A percentile compares a stretch with the other conserved stretches of the same genome.
phyloP scores from a whole-genome alignment of 768 basidiomycete genomes.

The Pleurotus cornucopiae region DNA sequence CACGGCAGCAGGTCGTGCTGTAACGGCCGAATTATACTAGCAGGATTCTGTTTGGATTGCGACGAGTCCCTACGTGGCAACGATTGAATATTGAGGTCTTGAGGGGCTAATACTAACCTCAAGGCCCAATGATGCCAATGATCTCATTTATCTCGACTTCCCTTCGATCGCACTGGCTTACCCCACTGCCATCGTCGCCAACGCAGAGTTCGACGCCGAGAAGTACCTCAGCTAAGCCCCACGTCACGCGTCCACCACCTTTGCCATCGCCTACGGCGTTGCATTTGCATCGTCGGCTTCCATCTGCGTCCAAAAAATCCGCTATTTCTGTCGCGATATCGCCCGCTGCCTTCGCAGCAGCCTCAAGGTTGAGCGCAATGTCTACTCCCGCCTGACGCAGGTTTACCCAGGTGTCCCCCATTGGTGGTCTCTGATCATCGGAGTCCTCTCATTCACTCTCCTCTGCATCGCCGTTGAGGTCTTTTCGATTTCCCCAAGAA shows the following conservation, averaged over 20 bases:
- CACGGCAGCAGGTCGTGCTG: too few relatives aligned
- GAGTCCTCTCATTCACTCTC: conserved; percentile 49
- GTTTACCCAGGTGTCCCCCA: conserved; percentile 71
- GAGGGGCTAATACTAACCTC: too few relatives aligned
- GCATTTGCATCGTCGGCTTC: conserved; percentile 74
- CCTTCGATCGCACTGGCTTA: conserved; percentile 79
- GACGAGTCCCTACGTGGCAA: too few relatives aligned
- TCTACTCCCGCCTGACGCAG: conserved; percentile 83
- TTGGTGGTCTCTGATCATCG: conserved; percentile 69
- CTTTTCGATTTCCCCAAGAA: conserved; percentile 31
- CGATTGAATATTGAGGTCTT: too few relatives aligned
- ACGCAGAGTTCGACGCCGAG: conserved; percentile 58
- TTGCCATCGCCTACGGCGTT: conserved; percentile 69
- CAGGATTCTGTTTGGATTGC: too few relatives aligned
- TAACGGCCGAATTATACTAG: too few relatives aligned
- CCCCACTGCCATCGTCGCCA: conserved; percentile 50
- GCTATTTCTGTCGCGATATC: conserved; percentile 86
- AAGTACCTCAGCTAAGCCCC: conserved; percentile 81
- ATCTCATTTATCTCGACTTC: too few relatives aligned
- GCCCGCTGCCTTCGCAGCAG: conserved; percentile 61
- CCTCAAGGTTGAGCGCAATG: conserved; percentile 73
- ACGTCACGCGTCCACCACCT: conserved; percentile 63
- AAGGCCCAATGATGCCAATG: too few relatives aligned
- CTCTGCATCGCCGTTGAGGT: conserved; percentile 67
- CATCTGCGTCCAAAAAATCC: conserved; percentile 72